phyloP scores from a whole-genome alignment of 2,329 filamentous ascomycete species.

The Aspergillus alliaceus region DNA sequence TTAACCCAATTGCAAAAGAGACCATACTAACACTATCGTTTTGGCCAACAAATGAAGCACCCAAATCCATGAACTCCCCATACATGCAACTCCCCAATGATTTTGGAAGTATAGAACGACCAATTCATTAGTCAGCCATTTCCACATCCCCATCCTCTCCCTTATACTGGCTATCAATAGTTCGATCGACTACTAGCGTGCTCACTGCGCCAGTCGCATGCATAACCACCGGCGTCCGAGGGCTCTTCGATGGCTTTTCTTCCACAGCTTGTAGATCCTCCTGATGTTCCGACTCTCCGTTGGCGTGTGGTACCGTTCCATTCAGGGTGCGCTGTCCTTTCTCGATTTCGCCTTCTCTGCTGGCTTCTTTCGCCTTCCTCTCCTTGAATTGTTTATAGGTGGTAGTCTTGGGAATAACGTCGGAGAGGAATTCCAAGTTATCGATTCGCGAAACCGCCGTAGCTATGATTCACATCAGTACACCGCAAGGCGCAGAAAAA shows the following conservation, averaged over 20 bases:
- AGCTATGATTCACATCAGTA: slow-evolving; percentile 51
- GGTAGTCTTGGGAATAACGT: slow-evolving; percentile 84
- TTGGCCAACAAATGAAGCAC: slow-evolving; percentile 9
- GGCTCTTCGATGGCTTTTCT: slow-evolving; percentile 24
- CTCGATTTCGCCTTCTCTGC: slow-evolving; percentile 30
- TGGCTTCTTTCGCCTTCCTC: slow-evolving; percentile 46
- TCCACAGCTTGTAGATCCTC: slow-evolving; percentile 14
- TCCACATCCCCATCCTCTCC: slow-evolving; percentile 55
- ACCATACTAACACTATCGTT: background rate
- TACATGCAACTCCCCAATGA: slow-evolving; percentile 9
- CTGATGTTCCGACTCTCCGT: slow-evolving; percentile 23
- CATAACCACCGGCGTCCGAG: slow-evolving; percentile 35
- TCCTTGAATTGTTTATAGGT: slow-evolving; percentile 79
- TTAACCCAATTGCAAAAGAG: background rate
- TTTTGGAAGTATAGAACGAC: background rate
- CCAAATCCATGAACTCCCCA: slow-evolving; percentile 1
- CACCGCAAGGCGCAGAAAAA: background rate
- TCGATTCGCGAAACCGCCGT: slow-evolving; percentile 84
- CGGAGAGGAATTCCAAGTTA: slow-evolving; percentile 90
- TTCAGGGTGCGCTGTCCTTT: slow-evolving; percentile 42
- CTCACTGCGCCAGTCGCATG: slow-evolving; percentile 44
- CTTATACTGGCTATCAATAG: slow-evolving; percentile 46
- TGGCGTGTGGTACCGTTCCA: slow-evolving; percentile 23
- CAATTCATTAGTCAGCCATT: slow-evolving; percentile 51
- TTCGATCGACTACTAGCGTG: slow-evolving; percentile 56